phyloP scores from a whole-genome alignment of 768 basidiomycete species.

The Tremella mesenterica region DNA sequence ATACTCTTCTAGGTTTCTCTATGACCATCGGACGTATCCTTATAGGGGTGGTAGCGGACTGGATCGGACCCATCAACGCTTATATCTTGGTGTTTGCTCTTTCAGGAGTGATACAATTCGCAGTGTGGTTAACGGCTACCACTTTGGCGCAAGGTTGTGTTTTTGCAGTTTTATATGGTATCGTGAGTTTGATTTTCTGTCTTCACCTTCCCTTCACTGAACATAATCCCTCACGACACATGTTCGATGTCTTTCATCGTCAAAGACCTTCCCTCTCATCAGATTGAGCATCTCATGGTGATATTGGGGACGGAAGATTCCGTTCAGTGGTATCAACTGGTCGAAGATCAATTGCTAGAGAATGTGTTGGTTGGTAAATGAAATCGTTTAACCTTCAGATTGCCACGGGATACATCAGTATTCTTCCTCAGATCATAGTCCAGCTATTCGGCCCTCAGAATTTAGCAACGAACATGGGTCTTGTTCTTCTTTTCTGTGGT shows the following conservation, averaged over 20 bases:
- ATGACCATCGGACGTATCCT: slow-evolving; percentile 21
- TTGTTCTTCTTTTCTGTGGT: slow-evolving; percentile 17
- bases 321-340: no score
- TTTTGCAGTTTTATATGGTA: slow-evolving; percentile 24
- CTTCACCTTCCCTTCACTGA: no score
- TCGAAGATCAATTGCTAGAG: no score
- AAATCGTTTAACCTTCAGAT: slow-evolving; percentile 2
- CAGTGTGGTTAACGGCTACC: slow-evolving; percentile 29
- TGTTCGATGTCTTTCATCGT: no score
- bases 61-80: slow-evolving; percentile 33
- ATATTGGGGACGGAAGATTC: no score
- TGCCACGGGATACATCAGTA: slow-evolving; percentile 19
- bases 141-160: slow-evolving; percentile 20
- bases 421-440: slow-evolving; percentile 25
- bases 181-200: slow-evolving; percentile 2
- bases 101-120: slow-evolving; percentile 22
- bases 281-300: no score
- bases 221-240: no score
- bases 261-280: no score
- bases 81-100: slow-evolving; percentile 22
- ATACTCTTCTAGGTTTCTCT: slow-evolving; percentile 16
- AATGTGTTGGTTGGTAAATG: no score
- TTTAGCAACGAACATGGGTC: slow-evolving; percentile 25
- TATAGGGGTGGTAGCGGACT: slow-evolving; percentile 30
- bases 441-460: slow-evolving; percentile 26